Conservation (phyloP, 345 rosid species). For the Eucalyptus erythrocorys region DNA sequence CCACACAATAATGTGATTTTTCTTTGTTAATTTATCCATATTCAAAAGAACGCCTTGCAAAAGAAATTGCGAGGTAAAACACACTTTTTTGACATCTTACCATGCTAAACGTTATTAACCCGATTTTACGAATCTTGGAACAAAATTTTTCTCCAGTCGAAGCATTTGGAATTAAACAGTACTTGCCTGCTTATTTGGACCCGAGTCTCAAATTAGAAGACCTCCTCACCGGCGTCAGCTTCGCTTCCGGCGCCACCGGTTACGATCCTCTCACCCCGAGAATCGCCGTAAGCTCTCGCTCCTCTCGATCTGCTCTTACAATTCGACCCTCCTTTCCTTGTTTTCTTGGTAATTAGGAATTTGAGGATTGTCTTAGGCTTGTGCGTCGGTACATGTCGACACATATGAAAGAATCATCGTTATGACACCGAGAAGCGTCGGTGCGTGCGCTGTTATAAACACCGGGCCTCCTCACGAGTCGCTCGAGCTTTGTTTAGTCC, state of each 20-base stretch:
- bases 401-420: background rate
- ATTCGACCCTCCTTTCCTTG: background rate
- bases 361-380: background rate
- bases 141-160: slow-evolving; percentile 16
- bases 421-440: background rate
- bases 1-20: background rate
- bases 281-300: slow-evolving; percentile 1
- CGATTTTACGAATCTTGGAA: background rate
- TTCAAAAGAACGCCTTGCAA: background rate
- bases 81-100: background rate
- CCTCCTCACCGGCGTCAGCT: slow-evolving; percentile 52
- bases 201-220: slow-evolving; percentile 30
- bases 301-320: background rate
- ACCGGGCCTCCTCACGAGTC: background rate
- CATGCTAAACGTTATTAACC: background rate
- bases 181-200: slow-evolving; percentile 49
- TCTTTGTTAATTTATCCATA: background rate
- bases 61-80: background rate
- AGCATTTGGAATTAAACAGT: slow-evolving; percentile 28
- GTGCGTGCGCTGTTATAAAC: background rate
- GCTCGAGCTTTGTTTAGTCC: background rate
- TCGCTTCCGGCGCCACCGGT: slow-evolving; percentile 52
- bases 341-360: background rate
- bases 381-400: background rate
- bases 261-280: slow-evolving; percentile 41